Conservation (phyloP, 495 filamentous ascomycete genomes). For the Penicillium longicatenatum region DNA sequence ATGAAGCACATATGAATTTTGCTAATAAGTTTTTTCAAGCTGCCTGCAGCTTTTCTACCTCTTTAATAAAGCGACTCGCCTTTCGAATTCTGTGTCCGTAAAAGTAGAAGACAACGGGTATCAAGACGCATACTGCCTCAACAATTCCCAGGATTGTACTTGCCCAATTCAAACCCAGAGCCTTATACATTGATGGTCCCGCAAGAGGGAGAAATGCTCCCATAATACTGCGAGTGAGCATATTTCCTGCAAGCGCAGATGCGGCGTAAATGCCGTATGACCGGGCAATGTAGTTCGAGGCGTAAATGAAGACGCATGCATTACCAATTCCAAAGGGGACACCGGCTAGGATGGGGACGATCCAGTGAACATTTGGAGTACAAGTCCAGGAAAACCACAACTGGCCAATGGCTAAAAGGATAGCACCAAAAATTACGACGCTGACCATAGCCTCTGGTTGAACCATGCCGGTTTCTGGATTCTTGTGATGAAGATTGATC, state of each 20-base stretch:
- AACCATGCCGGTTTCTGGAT: slow-evolving; percentile 66
- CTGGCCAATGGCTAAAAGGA: slow-evolving; percentile 70
- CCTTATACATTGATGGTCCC: slow-evolving; percentile 68
- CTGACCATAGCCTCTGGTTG: slow-evolving; percentile 74
- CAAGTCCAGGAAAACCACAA: slow-evolving; percentile 84
- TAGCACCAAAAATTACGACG: slow-evolving; percentile 67
- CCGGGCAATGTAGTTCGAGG: slow-evolving; percentile 75
- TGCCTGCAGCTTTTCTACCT: too few species aligned
- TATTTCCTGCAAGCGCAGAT: slow-evolving; percentile 75
- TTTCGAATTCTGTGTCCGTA: slow-evolving; percentile 70
- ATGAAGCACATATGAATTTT: too few species aligned
- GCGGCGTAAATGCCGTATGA: slow-evolving; percentile 80
- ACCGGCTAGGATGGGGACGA: slow-evolving; percentile 71
- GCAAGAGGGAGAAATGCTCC: slow-evolving; percentile 75
- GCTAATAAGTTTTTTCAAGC: too few species aligned
- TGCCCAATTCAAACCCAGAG: slow-evolving; percentile 77
- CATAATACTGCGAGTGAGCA: slow-evolving; percentile 64
- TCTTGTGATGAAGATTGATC: slow-evolving; percentile 67
- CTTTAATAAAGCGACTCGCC: too few species aligned
- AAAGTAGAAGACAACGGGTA: slow-evolving; percentile 76
- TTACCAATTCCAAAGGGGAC: slow-evolving; percentile 81
- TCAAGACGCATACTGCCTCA: slow-evolving; percentile 70
- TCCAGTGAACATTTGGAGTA: slow-evolving; percentile 71
- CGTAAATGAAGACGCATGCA: slow-evolving; percentile 76
- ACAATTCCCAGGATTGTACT: slow-evolving; percentile 72